Evolutionary conservation across 345 rosid species (phyloP), one percentile per base, ranked within the genome.

Genomic region (Turnera subulata): DNA sequence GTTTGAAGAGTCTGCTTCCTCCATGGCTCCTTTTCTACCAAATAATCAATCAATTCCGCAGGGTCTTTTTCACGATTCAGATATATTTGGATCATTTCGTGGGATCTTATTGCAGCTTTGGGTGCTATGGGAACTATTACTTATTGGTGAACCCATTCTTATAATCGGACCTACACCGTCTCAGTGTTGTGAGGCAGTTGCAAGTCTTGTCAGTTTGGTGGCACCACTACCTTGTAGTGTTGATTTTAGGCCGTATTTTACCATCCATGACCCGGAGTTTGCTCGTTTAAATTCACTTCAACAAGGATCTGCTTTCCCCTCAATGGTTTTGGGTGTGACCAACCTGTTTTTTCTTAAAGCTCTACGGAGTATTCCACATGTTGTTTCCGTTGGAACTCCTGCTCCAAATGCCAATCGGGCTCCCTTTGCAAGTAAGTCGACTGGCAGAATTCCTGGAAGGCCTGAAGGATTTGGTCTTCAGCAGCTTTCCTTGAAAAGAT

Each of bases 161-260:
- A 67, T 93, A 38, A 85, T 93, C 70, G 97, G 97, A 22, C 92
- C 97, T 43, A 89, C 96, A 18, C 99, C 99, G 63, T 82, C 99
- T 18, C 99, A 93, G 20, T 93, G 99, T 48, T 81, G 90, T 6
- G 99, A 90, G 79, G 99, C 97, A 47, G 99, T 90, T 71, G 89
- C 96, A 23, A 80, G 96, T 80, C 92, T 93, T 46, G 84, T 93
- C 53, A 93, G 99, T 74, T 72, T 93, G 72, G 80, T 93, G 75
- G 88, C 97, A 17, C 99, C 97, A 1, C 62, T 93, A 22, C 78
- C 77, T 52, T 93, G 86, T 46, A 90, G 92, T 62, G 77, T 90
- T 58, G 99, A 93, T 72, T 93, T 93, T 78, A 85, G 99, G 81
- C 99, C 97, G 4, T 93, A 90, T 75, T 93, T 93, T 65, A 89